phyloP scores from a whole-genome alignment of 441 rosid species.

The Erodium texanum region DNA sequence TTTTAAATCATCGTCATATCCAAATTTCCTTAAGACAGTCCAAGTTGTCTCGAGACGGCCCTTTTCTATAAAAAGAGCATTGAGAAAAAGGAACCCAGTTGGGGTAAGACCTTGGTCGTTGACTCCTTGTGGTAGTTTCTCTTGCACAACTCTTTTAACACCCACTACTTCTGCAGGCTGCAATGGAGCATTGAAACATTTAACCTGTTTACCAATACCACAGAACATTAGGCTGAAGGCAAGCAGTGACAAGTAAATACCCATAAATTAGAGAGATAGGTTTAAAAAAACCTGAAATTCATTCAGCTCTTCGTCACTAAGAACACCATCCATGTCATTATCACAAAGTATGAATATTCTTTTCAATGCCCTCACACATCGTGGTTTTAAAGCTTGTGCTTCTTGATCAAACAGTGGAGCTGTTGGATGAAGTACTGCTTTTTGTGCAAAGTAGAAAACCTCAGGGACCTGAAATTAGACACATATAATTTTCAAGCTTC shows the following conservation, averaged over 20 bases:
- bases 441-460: slow-evolving; percentile 62
- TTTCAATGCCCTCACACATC: slow-evolving; percentile 52
- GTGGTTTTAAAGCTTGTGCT: slow-evolving; percentile 48
- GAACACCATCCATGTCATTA: slow-evolving; percentile 56
- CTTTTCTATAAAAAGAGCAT: slow-evolving; percentile 61
- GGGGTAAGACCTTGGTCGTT: slow-evolving; percentile 58
- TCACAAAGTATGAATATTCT: slow-evolving; percentile 60
- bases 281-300: slow-evolving; percentile 44
- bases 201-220: slow-evolving; percentile 45
- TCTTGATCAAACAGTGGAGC: slow-evolving; percentile 68
- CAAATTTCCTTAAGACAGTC: slow-evolving; percentile 65
- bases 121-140: slow-evolving; percentile 57
- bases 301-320: slow-evolving; percentile 60
- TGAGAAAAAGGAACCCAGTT: slow-evolving; percentile 55
- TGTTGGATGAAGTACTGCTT: slow-evolving; percentile 67
- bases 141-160: slow-evolving; percentile 61
- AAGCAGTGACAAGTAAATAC: too few species aligned
- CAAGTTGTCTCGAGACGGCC: slow-evolving; percentile 69
- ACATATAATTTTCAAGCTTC: background rate
- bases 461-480: slow-evolving; percentile 40
- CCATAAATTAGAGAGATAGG: too few species aligned
- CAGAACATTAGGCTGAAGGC: too few species aligned
- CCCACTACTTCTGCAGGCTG: slow-evolving; percentile 59
- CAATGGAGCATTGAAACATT: slow-evolving; percentile 54
- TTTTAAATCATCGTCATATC: slow-evolving; percentile 53